Evolutionary conservation across 75 land plant genomes (phyloP), one percentile per base, ranked within the genome.

Genomic region (Cupressus sempervirens): DNA sequence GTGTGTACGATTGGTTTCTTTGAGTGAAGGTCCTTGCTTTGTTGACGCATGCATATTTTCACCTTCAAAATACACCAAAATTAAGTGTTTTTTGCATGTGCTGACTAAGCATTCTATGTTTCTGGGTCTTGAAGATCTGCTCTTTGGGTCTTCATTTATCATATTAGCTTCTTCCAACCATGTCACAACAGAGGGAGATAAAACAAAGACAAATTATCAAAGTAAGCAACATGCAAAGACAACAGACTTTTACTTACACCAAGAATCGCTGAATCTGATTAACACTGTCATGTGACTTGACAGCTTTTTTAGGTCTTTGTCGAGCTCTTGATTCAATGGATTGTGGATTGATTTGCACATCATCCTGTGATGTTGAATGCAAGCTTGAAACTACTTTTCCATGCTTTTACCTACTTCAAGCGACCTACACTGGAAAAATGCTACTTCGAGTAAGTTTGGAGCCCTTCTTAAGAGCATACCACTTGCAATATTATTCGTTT

Each of bases 361-460:
- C 97, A 40, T 53, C 86, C 72, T 91, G 89, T 83, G 92, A 95
- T 72, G 81, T 89, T 40, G 91, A 94, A 43, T 88, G 88, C 8
- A 76, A 86, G 88, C 84, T 13, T 38, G 87, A 89, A 18, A 81
- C 85, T 38, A 62, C 88, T 1, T 89, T 94, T 79, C 82, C 82
- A 4, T 95, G 94, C 86, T 95, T 87, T 87, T 95, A 95, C 88
- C 81, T 94, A 40, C 92, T 95, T 83, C 90, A 89, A 34, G 94
- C 97, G 58, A 89, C 95, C 41, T 89, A 91, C 0, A 85, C 80
- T 58, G 91, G 93, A 15, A 84, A 85, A 77, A 86, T 93, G 91
- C 92, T 95, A 80, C 88, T 93, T 38, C 90, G 91, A 88, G 97
- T 95, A 88, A 81, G 58, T 52, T 50, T 38, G 58, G 16, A 53